Base-by-base conservation (phyloP, 2,329 filamentous ascomycete species). In the Tolypocladium paradoxum region DNA sequence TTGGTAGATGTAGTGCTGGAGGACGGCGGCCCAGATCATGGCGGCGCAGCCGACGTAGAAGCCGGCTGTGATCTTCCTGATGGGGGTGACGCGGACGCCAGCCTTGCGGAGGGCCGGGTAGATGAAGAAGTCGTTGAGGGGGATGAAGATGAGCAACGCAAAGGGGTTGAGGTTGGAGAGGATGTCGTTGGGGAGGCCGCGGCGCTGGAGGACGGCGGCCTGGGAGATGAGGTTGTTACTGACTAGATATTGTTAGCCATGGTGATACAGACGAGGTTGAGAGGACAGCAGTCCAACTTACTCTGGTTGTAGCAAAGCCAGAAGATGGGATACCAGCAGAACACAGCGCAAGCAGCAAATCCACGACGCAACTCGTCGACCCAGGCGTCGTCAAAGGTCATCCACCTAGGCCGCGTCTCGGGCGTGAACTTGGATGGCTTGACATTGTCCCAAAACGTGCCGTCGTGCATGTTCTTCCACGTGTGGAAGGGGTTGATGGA, bases 371-470 rank as follows among this genome's bases (percentile, higher is more conserved):
- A 82, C 64, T 91, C 85, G 64, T 90, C 87, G 35, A 92, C 87
- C 87, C 87, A 92, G 51, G 81, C 81, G 60, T 92, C 88, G 57
- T 92, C 87, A 60, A 90, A 90, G 0, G 83, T 87, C 84, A 91
- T 90, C 85, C 86, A 91, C 0, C 53, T 45, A 0, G 87, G 87
- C 52, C 83, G 82, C 57, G 75, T 65, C 2, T 67, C 67, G 38
- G 76, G 70, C 9, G 77, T 70, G 7, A 88, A 74, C 35, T 74
- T 72, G 63, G 82, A 86, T 3, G 87, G 87, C 71, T 87, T 88
- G 55, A 82, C 81, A 4, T 73, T 64, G 29, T 88, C 81, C 82
- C 85, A 90, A 16, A 43, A 43, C 3, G 38, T 43, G 38, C 38
- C 38, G 22, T 43, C 38, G 38, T 43, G 38, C 38, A 27, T 43